A percentile compares a stretch with the other conserved stretches of the same genome.
Evolutionary conservation across 441 rosid genomes (phyloP).

Genomic region (Adansonia rubrostipa): DNA sequence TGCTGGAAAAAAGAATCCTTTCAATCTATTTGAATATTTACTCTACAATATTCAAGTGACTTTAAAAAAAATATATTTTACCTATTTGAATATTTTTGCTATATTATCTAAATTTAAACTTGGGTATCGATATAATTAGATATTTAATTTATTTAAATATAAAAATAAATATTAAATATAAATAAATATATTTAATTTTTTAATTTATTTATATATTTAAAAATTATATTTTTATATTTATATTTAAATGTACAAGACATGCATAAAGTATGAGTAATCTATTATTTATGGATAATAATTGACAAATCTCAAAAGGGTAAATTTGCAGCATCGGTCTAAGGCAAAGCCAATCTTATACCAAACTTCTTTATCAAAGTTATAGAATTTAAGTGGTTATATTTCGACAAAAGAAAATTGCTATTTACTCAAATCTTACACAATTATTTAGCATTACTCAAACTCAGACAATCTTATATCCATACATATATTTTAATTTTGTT

Average conservation of each 20-base stretch:
- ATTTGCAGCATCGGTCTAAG: neutral
- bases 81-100: neutral
- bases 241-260: too few relatives aligned
- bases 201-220: too few relatives aligned
- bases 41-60: neutral
- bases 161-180: too few relatives aligned
- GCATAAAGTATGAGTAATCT: too few relatives aligned
- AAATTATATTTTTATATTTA: too few relatives aligned
- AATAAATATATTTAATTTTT: too few relatives aligned
- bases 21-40: neutral
- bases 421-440: neutral
- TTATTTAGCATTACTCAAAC: neutral
- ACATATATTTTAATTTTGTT: too few relatives aligned
- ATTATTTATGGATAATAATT: too few relatives aligned
- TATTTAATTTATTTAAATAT: too few relatives aligned
- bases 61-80: too few relatives aligned
- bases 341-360: neutral
- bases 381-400: neutral
- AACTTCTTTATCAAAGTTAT: neutral
- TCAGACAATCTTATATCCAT: neutral
- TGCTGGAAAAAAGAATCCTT: neutral
- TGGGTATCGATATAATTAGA: too few relatives aligned
- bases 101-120: too few relatives aligned
- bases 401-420: neutral
- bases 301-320: neutral